phyloP scores from a whole-genome alignment of 139 green algal genomes.

The Asterochloris sp. region DNA sequence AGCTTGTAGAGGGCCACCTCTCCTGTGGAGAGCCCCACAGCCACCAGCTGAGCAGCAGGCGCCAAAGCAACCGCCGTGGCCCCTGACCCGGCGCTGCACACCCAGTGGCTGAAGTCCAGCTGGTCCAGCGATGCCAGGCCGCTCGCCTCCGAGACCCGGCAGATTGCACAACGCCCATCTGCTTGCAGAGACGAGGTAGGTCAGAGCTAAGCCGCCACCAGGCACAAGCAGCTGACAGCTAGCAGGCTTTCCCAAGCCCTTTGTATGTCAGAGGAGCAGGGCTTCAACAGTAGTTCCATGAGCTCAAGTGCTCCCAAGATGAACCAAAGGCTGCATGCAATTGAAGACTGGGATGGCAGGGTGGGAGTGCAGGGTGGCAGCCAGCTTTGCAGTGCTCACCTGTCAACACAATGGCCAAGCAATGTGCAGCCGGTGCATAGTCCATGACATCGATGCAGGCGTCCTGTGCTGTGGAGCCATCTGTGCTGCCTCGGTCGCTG shows the following conservation, averaged over 20 bases:
- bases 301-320: too few relatives aligned
- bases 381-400: conserved; percentile 8
- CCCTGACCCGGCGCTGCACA: conserved; percentile 23
- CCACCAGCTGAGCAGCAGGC: conserved; percentile 56
- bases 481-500: background rate
- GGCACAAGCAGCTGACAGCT: too few relatives aligned
- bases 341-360: too few relatives aligned
- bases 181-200: background rate
- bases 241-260: too few relatives aligned
- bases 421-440: conserved; percentile 24
- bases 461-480: conserved; percentile 2
- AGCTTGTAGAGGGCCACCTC: conserved; percentile 62
- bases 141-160: conserved; percentile 15
- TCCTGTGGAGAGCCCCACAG: conserved; percentile 53
- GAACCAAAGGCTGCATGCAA: too few relatives aligned
- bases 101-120: conserved; percentile 27
- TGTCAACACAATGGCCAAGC: conserved; percentile 40
- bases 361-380: too few relatives aligned
- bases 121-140: conserved; percentile 32
- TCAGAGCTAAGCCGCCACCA: too few relatives aligned
- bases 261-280: too few relatives aligned
- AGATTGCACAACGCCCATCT: conserved; percentile 33
- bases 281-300: too few relatives aligned
- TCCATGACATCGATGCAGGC: conserved; percentile 28
- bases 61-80: conserved; percentile 32